Conservation (phyloP, 805 yeast species). For the Wickerhamomyces chaumierensis region DNA sequence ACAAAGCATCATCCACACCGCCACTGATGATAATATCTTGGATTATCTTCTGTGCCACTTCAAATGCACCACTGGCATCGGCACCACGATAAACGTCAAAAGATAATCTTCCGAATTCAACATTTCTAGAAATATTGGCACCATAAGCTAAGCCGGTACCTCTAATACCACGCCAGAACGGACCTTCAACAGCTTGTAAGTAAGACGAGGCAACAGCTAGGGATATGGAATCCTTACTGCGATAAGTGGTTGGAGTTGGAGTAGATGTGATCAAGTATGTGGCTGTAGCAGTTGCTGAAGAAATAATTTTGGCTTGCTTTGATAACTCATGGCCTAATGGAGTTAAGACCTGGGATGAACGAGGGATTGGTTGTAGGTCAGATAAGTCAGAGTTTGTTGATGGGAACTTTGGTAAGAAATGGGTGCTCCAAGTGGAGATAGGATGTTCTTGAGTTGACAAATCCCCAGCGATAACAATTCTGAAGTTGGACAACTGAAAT, state of each 20-base stretch:
- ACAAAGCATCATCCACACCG: constrained; percentile 43
- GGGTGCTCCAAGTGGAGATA: constrained; percentile 45
- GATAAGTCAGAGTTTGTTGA: not conserved
- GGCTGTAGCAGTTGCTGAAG: constrained; percentile 80
- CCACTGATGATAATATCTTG: constrained; percentile 46
- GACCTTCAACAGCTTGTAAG: constrained; percentile 86
- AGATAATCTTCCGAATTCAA: constrained; percentile 57
- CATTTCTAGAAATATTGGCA: constrained; percentile 44
- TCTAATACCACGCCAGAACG: constrained; percentile 91
- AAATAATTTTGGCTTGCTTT: constrained; percentile 46
- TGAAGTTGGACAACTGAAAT: constrained; percentile 47
- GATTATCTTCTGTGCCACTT: constrained; percentile 56
- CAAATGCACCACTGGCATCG: constrained; percentile 55
- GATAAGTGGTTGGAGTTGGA: constrained; percentile 43
- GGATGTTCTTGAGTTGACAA: constrained; percentile 40
- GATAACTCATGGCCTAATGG: constrained; percentile 41
- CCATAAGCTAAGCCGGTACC: constrained; percentile 95
- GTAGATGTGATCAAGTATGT: constrained; percentile 55
- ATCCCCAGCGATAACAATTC: constrained; percentile 66
- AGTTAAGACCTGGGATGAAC: constrained; percentile 42
- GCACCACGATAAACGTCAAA: constrained; percentile 74
- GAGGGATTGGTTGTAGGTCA: constrained; percentile 32
- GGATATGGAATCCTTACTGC: constrained; percentile 52
- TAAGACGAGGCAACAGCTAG: constrained; percentile 65
- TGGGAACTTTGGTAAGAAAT: constrained; percentile 13